Evolutionary conservation across 805 yeast genomes (phyloP).

Genomic region (Ogataea philodendri): DNA sequence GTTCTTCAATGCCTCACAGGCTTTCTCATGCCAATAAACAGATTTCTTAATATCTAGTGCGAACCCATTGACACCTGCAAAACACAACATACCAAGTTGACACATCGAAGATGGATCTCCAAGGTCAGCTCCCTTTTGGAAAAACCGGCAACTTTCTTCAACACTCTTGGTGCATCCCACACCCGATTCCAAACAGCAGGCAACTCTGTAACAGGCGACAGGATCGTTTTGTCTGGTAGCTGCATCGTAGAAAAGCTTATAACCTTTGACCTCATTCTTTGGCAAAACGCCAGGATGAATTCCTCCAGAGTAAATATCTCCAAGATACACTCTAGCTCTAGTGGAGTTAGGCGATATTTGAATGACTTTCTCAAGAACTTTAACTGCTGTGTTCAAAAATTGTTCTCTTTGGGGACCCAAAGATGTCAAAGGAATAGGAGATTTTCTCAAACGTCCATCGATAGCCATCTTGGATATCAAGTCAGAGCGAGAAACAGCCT

Average conservation of each 20-base stretch:
- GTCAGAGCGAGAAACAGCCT: slow-evolving; percentile 42
- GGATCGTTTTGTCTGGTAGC: slow-evolving; percentile 52
- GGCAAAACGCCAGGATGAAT: slow-evolving; percentile 47
- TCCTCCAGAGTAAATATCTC: slow-evolving; percentile 54
- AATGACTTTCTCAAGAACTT: slow-evolving; percentile 56
- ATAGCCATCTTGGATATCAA: slow-evolving; percentile 44
- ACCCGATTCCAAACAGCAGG: slow-evolving; percentile 69
- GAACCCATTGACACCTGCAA: slow-evolving; percentile 40
- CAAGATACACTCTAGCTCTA: slow-evolving; percentile 58
- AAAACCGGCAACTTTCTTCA: slow-evolving; percentile 51
- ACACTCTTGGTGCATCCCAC: slow-evolving; percentile 47
- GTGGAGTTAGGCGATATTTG: slow-evolving; percentile 46
- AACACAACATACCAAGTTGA: slow-evolving; percentile 64
- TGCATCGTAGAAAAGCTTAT: slow-evolving; percentile 56
- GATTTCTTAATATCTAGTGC: slow-evolving; percentile 29
- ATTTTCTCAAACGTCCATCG: slow-evolving; percentile 44
- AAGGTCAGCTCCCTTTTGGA: slow-evolving; percentile 56
- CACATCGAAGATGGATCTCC: slow-evolving; percentile 70
- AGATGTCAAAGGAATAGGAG: slow-evolving; percentile 40
- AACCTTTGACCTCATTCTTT: slow-evolving; percentile 59
- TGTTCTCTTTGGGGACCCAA: slow-evolving; percentile 51
- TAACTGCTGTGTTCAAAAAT: slow-evolving; percentile 56
- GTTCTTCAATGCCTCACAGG: slow-evolving; percentile 27
- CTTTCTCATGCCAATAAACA: slow-evolving; percentile 29
- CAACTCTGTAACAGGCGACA: slow-evolving; percentile 65